Evolutionary conservation across 805 yeast genomes (phyloP), one percentile per base, ranked within the genome.

Genomic region (Kodamaea hsintzibuensis): DNA sequence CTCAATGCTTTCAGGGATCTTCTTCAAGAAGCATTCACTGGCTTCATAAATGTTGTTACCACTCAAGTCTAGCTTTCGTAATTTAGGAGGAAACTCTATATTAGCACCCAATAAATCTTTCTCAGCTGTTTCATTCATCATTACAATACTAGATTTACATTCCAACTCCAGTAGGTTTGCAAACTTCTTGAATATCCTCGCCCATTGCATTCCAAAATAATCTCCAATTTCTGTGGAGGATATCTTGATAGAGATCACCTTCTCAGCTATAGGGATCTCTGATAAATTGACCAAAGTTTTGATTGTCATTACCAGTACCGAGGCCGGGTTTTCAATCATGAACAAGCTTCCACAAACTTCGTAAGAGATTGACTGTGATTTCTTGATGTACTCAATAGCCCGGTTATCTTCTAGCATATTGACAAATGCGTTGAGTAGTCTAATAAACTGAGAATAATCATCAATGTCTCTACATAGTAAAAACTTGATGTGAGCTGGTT

Each of bases 141-240:
- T 22, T 5, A 50, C 73, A 58, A 42, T 67, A 58, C 35, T 50
- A 22, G 37, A 14, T 13, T 16, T 53, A 19, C 22, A 47, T n/a
- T 55, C 47, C 42, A 74, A 60, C 18, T 18, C 47, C 17, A 49
- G 46, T 14, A 70, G 51, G 42, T 61, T 61, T 9, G 52, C 35
- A 47, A 72, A 71, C 16, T 62, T 57, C 10, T 53, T 47, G 35
- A 74, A 65, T 2, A 73, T 56, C 42, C 59, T 60, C 37, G 66
- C 62, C 79, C 79, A 74, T 49, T 64, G 65, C 2, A 57, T 46
- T 2, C 65, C 66, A 55, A 59, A 73, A 49, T 66, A 61, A 7
- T 61, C 59, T 4, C 79, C 78, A 1, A 74, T 66, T 40, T 73
- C 73, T 12, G 75, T 70, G n/a, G 66, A 62, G 16, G 57, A 54